Base-by-base conservation (phyloP, 2,329 filamentous ascomycete genomes). In the Beauveria scarabaeidicola region DNA sequence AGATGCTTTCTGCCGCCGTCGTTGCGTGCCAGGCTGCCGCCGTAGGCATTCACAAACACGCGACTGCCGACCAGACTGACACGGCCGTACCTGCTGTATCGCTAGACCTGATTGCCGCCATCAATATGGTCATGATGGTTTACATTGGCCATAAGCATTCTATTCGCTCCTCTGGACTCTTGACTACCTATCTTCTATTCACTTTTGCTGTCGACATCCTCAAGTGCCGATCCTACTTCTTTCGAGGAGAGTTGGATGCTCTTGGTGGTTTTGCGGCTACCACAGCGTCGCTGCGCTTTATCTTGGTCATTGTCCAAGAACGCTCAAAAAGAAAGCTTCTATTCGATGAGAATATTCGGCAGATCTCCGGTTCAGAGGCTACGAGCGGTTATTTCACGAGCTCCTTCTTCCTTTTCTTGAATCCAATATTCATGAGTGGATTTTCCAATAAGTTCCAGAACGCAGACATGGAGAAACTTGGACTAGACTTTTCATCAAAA, bases 181-280 rank as follows among this genome's bases (percentile, higher is more conserved):
- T 74, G 13, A 65, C 62, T 23, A 13, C 55, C 3, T 75, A 70
- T 44, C 66, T 75, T 5, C 58, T 73, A 38, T 52, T 68, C 3
- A 69, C 70, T 0, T 61, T 69, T 2, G 44, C 73, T 9, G 66
- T 73, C 27, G 73, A 75, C 23, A 61, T 69, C 21, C 68, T 71
- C 1, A 63, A 66, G 9, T 61, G 66, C 2, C 63, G 73, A 29
- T 73, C 72, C 0, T 64, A 71, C 0, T 73, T 69, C 65, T 61
- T 73, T 5, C 67, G 71, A 7, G 53, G 51, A 2, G 53, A 19
- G 8, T 61, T 69, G 38, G 23, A 48, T 2, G 32, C 58, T 3
- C 65, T 73, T 23, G 69, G 67, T 1, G 58, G 51, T 10, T 58
- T 73, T 1, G 70, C 70, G 40, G 67, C 66, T 0, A 59, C 66